Evolutionary conservation across 164 flowering plant genomes (phyloP), one percentile per base, ranked within the genome.

Genomic region (Litsea cubeba): DNA sequence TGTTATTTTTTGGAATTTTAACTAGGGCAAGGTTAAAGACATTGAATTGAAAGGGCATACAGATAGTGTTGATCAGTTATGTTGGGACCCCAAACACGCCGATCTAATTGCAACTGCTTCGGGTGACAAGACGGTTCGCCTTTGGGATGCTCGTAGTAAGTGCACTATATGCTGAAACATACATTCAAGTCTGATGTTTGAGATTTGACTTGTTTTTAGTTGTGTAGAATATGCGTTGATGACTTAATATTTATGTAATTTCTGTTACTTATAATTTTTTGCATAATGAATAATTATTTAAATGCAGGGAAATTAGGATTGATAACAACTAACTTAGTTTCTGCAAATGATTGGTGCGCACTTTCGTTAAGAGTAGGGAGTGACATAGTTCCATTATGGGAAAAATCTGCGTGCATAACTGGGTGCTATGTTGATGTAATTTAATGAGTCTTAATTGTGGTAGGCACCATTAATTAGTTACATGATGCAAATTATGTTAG

Each of bases 141-240:
- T 95, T 50, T 95, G 99, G 99, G 99, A 95, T 85, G 92, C 94
- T 76, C 95, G 99, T 28, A 95, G 99, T 95, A 87, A 90, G 97
- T 87, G n/a, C 12, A 54, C 14, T 32, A 72, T 74, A 51, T 66
- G 26, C 1, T 54, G 23, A 71, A 70, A 15, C 65, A 20, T 30
- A 26, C n/a, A 22, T 65, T 65, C 6, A 15, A 54, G 60, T 54
- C 46, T 7, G 10, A n/a, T 12, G 18, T 54, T 54, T 54, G 20
- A 54, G 60, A 15, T 54, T 54, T 54, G 60, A 18, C 60, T 18
- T 14, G n/a, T 54, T 17, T 54, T 54, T 54, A 54, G 20, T 54
- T 15, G 60, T 54, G 20, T 54, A 54, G 18, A 54, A 54, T 18
- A 54, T 15, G 60, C 20, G 1, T 54, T 14, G 58, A 18, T 54